A percentile compares a stretch with the other conserved stretches of the same genome.
Evolutionary conservation across 805 yeast genomes (phyloP).

Genomic region (Saccharomyces cerevisiae): DNA sequence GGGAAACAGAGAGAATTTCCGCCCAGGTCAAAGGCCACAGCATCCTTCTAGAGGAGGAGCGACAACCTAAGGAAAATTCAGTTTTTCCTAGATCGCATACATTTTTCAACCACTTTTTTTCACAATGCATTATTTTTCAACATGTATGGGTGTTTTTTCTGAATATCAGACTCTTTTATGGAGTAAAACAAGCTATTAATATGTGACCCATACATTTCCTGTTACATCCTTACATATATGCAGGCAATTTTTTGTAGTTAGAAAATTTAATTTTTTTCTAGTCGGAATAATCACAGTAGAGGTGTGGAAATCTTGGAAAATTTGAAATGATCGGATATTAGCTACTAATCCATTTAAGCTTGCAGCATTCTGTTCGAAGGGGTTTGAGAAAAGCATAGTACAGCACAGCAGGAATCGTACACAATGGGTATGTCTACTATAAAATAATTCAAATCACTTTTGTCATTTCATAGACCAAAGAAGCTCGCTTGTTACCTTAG

Average conservation of each 20-base stretch:
- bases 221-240: background rate
- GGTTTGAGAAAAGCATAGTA: background rate
- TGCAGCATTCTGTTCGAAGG: background rate
- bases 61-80: background rate
- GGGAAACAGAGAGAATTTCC: too few species aligned
- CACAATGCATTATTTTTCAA: constrained; percentile 3
- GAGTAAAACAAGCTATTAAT: background rate
- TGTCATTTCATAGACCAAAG: background rate
- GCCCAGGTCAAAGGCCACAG: too few species aligned
- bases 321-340: background rate
- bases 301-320: background rate
- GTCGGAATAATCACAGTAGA: background rate
- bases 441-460: background rate
- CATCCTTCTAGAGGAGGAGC: background rate
- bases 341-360: background rate
- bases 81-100: background rate
- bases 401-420: background rate
- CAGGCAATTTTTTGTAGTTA: background rate
- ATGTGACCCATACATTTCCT: background rate
- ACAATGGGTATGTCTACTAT: background rate
- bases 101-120: background rate
- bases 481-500: background rate
- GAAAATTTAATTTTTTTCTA: background rate
- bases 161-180: background rate
- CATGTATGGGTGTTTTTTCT: background rate